These are phyloP conservation scores for Chaetomiaceae sp. DNA, from an alignment of 2,329 filamentous ascomycete species.

Conservation along the genomic window DNA sequence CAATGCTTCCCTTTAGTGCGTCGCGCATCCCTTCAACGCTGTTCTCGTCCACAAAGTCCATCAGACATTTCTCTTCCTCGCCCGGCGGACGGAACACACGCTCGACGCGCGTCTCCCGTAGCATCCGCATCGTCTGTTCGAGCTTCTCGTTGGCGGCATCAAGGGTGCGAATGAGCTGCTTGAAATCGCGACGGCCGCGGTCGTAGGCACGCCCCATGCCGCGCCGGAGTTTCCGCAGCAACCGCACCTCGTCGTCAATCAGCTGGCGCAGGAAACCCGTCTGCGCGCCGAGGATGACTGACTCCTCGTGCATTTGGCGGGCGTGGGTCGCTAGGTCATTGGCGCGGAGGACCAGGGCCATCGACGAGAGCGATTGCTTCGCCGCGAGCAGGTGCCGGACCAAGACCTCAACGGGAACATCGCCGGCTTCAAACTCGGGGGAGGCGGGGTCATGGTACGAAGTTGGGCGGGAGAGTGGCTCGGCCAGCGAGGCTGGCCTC, in stretches of 20 bases:
- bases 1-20: conserved; percentile 65
- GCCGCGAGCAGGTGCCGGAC: conserved; percentile 81
- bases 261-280: conserved; percentile 63
- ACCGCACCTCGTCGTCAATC: conserved; percentile 52
- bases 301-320: conserved; percentile 71
- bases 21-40: conserved; percentile 63
- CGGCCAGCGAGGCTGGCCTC: conserved; percentile 17
- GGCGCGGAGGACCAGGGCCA: conserved; percentile 76
- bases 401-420: conserved; percentile 65
- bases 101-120: conserved; percentile 62
- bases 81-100: conserved; percentile 55
- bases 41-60: conserved; percentile 73
- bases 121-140: conserved; percentile 60
- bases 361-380: conserved; percentile 81
- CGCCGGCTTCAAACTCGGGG: conserved; percentile 36
- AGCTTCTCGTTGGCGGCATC: conserved; percentile 64
- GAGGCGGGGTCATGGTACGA: conserved; percentile 16
- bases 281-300: conserved; percentile 66
- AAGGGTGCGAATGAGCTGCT: conserved; percentile 57
- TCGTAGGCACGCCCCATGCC: conserved; percentile 54
- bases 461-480: conserved; percentile 15
- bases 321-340: conserved; percentile 80
- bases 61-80: conserved; percentile 58
- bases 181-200: conserved; percentile 56
- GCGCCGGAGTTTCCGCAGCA: conserved; percentile 49